These are phyloP conservation scores for Solanum pimpinellifolium DNA, from an alignment of 257 asterid genomes.

Conservation along the genomic window DNA sequence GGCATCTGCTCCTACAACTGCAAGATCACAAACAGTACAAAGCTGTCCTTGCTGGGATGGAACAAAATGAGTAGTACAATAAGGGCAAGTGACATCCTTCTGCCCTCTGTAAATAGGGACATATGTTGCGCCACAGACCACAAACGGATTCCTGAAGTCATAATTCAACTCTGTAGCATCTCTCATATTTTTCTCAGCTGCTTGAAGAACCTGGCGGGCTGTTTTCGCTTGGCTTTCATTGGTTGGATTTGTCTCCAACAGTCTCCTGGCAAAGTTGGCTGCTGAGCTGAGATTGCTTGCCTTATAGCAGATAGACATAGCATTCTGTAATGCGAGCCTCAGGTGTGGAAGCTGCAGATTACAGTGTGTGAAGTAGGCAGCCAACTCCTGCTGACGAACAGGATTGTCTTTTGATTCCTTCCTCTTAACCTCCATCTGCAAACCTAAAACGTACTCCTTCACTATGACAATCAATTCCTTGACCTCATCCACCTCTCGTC, in stretches of 20 bases:
- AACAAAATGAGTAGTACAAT: slow-evolving; percentile 57
- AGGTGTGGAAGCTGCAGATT: slow-evolving; percentile 66
- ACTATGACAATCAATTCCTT: slow-evolving; percentile 59
- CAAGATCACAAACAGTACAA: slow-evolving; percentile 67
- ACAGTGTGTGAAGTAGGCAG: slow-evolving; percentile 86
- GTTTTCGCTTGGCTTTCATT: slow-evolving; percentile 40
- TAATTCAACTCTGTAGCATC: slow-evolving; percentile 59
- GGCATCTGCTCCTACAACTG: slow-evolving; percentile 70
- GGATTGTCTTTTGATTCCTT: slow-evolving; percentile 58
- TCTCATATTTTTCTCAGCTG: slow-evolving; percentile 64
- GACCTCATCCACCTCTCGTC: slow-evolving; percentile 80
- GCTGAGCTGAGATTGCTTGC: slow-evolving; percentile 56
- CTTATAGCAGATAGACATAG: slow-evolving; percentile 55
- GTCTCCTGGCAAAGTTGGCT: slow-evolving; percentile 67
- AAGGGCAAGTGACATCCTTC: slow-evolving; percentile 69
- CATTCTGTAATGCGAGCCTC: slow-evolving; percentile 60
- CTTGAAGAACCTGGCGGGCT: slow-evolving; percentile 69
- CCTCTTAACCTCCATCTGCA: slow-evolving; percentile 78
- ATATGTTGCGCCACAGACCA: slow-evolving; percentile 75
- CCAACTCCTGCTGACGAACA: slow-evolving; percentile 80
- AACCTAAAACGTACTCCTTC: slow-evolving; percentile 62
- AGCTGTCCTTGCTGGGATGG: slow-evolving; percentile 54
- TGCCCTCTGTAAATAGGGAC: slow-evolving; percentile 83
- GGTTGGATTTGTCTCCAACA: slow-evolving; percentile 68
- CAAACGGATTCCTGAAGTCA: slow-evolving; percentile 84